Evolutionary conservation across 495 filamentous ascomycete species (phyloP), one percentile per base, ranked within the genome.

Genomic region (Venustampulla echinocandica): DNA sequence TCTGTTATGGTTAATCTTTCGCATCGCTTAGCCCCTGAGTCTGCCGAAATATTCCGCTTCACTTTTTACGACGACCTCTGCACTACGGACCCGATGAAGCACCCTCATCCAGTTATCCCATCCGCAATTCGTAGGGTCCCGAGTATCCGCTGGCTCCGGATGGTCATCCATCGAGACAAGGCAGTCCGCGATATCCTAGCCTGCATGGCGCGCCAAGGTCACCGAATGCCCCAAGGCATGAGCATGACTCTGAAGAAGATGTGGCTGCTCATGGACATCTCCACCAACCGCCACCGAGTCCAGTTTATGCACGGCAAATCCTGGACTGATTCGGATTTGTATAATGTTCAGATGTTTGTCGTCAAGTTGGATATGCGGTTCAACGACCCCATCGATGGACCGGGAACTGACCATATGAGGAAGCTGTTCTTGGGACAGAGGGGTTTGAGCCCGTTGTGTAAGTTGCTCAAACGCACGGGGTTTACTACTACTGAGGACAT

Each of bases 241-340:
- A 45, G 61, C 15, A 18, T 59, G 2, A 62, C 68, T 14, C 56
- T 86, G 30, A 69, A 70, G 51, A 81, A 82, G 60, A 55, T 82
- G 18, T 85, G 82, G 83, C 71, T 83, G 22, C 47, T 79, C 19
- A 77, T 86, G 67, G 82, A 85, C 50, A 55, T 76, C 3, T 54
- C 68, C 1, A 75, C 74, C 15, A 79, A 66, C 41, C 28, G 42
- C 2, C 62, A 58, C 2, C 75, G 83, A 11, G 34, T 64, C 5
- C 61, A 56, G n/a, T 60, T 77, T n/a, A 57, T 82, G 0, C 60
- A 63, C 25, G 75, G 73, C 54, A 24, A 23, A 0, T 64, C 76
- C 36, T 81, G 75, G 67, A 62, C 60, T 1, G 61, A 75, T 46
- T 45, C 54, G 1, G 80, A 84, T 50, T 44, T 86, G 4, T 73